Percentiles rank a stretch among this genome's conserved stretches.
Evolutionary conservation across 257 asterid genomes (phyloP).

Genomic region (Nicotiana paniculata): DNA sequence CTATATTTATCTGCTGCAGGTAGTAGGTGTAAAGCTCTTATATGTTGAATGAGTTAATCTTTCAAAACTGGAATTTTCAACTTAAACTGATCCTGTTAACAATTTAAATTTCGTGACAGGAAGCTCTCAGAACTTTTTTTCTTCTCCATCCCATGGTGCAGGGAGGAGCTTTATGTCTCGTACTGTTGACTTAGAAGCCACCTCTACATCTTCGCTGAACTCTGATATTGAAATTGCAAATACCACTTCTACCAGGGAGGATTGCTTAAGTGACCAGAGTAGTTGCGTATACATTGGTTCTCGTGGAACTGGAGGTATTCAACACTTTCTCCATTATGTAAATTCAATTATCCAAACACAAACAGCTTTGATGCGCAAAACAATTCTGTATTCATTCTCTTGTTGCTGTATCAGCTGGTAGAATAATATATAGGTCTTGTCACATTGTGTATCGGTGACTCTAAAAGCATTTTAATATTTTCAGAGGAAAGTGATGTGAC

Average conservation of each 20-base stretch:
- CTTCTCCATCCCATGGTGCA: conserved; percentile 55
- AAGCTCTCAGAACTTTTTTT: conserved; percentile 32
- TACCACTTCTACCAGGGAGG: conserved; percentile 27
- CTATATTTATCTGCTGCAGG: conserved; percentile 81
- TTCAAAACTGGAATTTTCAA: conserved; percentile 2
- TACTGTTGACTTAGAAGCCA: conserved; percentile 42
- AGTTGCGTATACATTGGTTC: conserved; percentile 71
- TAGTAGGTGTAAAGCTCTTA: conserved; percentile 21
- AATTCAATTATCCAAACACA: background rate
- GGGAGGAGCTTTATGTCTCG: conserved; percentile 53
- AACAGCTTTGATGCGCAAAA: background rate
- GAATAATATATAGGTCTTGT: background rate
- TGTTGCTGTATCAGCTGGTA: background rate
- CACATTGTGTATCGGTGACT: background rate
- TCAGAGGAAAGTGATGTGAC: too few relatives aligned
- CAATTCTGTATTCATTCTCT: background rate
- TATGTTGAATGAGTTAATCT: background rate
- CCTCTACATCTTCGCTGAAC: conserved; percentile 29
- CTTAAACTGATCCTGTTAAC: conserved; percentile 13
- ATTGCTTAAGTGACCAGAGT: conserved; percentile 19
- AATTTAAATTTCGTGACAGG: conserved; percentile 40
- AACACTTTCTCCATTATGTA: background rate
- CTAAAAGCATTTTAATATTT: background rate
- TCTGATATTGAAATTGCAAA: conserved; percentile 35
- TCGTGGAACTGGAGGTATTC: conserved; percentile 69